Evolutionary conservation across 2,329 filamentous ascomycete species (phyloP).

Genomic region (Tolypocladium sp.): DNA sequence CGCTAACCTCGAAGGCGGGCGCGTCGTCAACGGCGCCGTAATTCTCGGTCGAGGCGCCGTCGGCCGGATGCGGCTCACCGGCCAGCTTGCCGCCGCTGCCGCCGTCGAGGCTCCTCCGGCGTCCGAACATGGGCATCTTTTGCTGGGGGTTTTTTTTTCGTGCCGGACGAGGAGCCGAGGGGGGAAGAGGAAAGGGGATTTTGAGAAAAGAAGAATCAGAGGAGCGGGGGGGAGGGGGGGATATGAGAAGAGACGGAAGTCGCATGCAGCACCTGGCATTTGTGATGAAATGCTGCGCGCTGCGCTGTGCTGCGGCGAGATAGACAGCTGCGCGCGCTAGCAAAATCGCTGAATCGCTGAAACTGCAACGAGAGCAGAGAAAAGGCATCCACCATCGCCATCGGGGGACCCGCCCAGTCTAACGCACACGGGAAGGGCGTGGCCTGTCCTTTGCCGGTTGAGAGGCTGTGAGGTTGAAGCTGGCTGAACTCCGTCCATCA

Average conservation of each 20-base stretch:
- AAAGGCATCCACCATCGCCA: not conserved
- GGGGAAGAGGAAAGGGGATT: not conserved
- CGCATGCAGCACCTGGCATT: not conserved
- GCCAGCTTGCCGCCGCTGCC: constrained; percentile 3
- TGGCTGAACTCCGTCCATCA: not conserved
- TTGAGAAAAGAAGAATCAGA: not conserved
- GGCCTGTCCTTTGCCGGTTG: not conserved
- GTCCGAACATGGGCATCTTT: constrained; percentile 2
- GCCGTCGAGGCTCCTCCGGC: not conserved
- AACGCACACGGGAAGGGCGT: not conserved
- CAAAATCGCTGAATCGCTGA: not conserved
- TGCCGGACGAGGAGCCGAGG: not conserved
- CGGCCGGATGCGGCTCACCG: constrained; percentile 3
- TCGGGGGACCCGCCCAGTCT: not conserved
- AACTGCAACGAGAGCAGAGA: not conserved
- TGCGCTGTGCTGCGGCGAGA: not conserved
- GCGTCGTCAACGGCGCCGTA: constrained; percentile 9
- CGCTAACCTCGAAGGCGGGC: constrained; percentile 10
- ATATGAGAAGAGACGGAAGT: not conserved
- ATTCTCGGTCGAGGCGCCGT: constrained; percentile 9
- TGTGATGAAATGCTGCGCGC: not conserved
- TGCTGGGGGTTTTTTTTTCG: not conserved
- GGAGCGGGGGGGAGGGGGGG: not conserved
- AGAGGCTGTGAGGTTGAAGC: not conserved
- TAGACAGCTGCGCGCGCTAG: not conserved